These are phyloP conservation scores for Cornus florida DNA, from an alignment of 148 eudicot species.

Conservation along the genomic window DNA sequence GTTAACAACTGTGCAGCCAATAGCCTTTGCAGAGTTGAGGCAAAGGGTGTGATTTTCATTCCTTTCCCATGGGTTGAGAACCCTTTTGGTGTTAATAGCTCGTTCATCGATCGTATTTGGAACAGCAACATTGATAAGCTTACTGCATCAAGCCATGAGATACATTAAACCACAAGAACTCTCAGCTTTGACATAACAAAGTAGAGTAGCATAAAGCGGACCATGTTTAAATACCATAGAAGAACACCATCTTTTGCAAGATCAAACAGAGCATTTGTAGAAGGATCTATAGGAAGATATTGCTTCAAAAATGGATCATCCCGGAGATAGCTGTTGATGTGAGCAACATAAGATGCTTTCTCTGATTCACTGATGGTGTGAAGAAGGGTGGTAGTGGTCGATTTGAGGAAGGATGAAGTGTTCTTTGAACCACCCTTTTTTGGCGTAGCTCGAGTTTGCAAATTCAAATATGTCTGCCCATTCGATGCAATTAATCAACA, in stretches of 20 bases:
- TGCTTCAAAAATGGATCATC: slow-evolving; percentile 94
- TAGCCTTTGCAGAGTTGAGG: slow-evolving; percentile 97
- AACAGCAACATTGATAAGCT: slow-evolving; percentile 94
- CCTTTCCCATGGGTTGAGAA: slow-evolving; percentile 96
- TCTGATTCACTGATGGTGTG: slow-evolving; percentile 83
- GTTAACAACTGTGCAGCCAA: slow-evolving; percentile 97
- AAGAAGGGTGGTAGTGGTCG: slow-evolving; percentile 84
- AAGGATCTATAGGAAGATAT: slow-evolving; percentile 84
- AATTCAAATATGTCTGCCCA: slow-evolving; percentile 67
- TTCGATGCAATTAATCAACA: slow-evolving; percentile 29
- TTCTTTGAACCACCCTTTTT: slow-evolving; percentile 61
- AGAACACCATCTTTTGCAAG: slow-evolving; percentile 97
- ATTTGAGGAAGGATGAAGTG: slow-evolving; percentile 81
- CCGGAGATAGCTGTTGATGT: slow-evolving; percentile 85
- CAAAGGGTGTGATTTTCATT: slow-evolving; percentile 97
- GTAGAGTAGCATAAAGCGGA: slow-evolving; percentile 11
- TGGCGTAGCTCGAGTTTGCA: slow-evolving; percentile 70
- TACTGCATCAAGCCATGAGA: slow-evolving; percentile 56
- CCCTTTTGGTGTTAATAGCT: slow-evolving; percentile 83
- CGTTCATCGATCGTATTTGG: slow-evolving; percentile 92
- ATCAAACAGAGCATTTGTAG: slow-evolving; percentile 67
- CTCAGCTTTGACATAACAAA: slow-evolving; percentile 4
- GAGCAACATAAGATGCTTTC: slow-evolving; percentile 85
- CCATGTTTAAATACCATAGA: slow-evolving; percentile 60
- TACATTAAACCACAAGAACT: slow-evolving; percentile 15